Conservation (phyloP, 2,329 filamentous ascomycete species). For the Teratosphaeriaceae sp. region DNA sequence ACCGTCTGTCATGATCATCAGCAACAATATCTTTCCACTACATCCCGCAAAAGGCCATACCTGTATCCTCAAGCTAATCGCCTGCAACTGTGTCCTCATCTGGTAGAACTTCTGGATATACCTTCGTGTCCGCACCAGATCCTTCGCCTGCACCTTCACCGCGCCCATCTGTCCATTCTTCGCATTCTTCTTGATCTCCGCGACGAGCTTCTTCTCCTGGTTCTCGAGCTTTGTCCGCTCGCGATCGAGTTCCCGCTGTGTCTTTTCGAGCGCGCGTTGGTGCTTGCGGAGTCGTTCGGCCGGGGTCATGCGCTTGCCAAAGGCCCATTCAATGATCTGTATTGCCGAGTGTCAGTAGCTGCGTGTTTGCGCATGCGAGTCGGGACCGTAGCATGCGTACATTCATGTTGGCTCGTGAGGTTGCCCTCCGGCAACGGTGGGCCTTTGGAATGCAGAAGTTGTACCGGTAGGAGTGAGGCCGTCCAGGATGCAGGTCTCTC, state of each 20-base stretch:
- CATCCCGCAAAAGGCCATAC: conserved; percentile 28
- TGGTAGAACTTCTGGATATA: conserved; percentile 98
- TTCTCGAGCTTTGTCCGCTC: conserved; percentile 95
- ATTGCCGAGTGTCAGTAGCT: neutral
- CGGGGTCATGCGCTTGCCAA: conserved; percentile 98
- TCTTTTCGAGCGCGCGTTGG: conserved; percentile 94
- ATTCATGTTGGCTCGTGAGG: conserved; percentile 45
- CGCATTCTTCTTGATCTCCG: conserved; percentile 96
- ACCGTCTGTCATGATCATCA: conserved; percentile 60
- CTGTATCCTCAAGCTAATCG: conserved; percentile 91
- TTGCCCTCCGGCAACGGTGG: conserved; percentile 5
- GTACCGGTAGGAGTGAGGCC: neutral
- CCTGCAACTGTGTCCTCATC: conserved; percentile 95
- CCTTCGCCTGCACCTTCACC: conserved; percentile 96
- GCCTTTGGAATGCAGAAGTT: conserved; percentile 2
- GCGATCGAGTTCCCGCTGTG: conserved; percentile 90
- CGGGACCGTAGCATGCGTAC: conserved; percentile 32
- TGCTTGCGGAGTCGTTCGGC: conserved; percentile 88
- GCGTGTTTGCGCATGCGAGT: no score
- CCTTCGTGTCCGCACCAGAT: conserved; percentile 86
- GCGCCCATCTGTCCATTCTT: conserved; percentile 99
- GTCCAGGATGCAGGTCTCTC: no score
- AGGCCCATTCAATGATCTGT: conserved; percentile 96
- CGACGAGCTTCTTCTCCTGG: conserved; percentile 94
- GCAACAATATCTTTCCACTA: neutral